These are phyloP conservation scores for Eutrema heterophyllum DNA, from an alignment of 345 rosid species.

Conservation along the genomic window DNA sequence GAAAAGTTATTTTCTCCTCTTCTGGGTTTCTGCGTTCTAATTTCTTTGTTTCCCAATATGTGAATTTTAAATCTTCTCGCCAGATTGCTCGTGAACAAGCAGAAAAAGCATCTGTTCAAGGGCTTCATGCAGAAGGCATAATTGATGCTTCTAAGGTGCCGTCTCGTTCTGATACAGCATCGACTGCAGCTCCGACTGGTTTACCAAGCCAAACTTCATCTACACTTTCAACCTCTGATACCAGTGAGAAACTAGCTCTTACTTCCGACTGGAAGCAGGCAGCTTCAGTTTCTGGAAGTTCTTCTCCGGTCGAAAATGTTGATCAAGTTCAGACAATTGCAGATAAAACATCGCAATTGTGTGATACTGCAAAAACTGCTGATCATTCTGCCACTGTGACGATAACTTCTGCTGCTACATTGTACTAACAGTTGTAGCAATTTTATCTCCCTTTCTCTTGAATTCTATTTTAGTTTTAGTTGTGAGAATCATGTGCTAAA, in stretches of 20 bases:
- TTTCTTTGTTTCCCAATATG: slow-evolving; percentile 9
- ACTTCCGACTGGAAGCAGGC: slow-evolving; percentile 37
- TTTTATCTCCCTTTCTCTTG: slow-evolving; percentile 13
- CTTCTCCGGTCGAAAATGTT: slow-evolving; percentile 32
- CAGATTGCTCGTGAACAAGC: slow-evolving; percentile 85
- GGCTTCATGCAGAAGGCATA: slow-evolving; percentile 37
- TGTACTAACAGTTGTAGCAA: slow-evolving; percentile 41
- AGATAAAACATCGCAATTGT: slow-evolving; percentile 25
- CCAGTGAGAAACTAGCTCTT: slow-evolving; percentile 30
- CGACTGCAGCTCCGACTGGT: slow-evolving; percentile 35
- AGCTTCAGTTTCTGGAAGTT: slow-evolving; percentile 34
- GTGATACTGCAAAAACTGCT: slow-evolving; percentile 37
- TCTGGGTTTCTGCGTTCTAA: slow-evolving; percentile 1
- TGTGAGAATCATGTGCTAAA: slow-evolving; percentile 18
- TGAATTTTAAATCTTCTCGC: slow-evolving; percentile 20
- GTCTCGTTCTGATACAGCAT: slow-evolving; percentile 36
- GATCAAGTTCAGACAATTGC: slow-evolving; percentile 37
- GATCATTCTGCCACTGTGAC: slow-evolving; percentile 38
- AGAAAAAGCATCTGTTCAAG: slow-evolving; percentile 37
- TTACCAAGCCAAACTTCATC: slow-evolving; percentile 53
- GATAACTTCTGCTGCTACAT: slow-evolving; percentile 32
- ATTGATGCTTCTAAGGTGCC: slow-evolving; percentile 33
- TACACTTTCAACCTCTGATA: slow-evolving; percentile 38
- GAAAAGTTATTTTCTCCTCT: neutral
- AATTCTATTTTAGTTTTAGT: neutral